These are phyloP conservation scores for Aspergillus sp. DNA, from an alignment of 2,329 filamentous ascomycete genomes.

Conservation along the genomic window DNA sequence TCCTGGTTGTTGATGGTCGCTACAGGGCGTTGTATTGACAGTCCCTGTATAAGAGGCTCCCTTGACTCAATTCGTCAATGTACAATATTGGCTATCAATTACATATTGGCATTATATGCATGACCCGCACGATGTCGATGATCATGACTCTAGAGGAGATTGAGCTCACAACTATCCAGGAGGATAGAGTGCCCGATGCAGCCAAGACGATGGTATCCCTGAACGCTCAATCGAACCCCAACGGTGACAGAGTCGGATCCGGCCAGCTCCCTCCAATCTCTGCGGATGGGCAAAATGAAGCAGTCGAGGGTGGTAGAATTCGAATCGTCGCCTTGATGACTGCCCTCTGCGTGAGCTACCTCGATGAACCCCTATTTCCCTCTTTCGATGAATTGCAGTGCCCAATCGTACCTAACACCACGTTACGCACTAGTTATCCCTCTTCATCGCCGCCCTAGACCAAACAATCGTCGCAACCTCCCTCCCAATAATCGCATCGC, in stretches of 20 bases:
- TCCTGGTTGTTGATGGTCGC: not conserved
- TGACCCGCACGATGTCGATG: not conserved
- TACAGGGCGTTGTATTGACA: not conserved
- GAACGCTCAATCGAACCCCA: not conserved
- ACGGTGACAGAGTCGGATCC: not conserved
- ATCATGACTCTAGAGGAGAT: not conserved
- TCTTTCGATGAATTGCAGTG: no score
- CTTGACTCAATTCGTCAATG: not conserved
- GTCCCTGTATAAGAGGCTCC: not conserved
- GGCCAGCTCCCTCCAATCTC: not conserved
- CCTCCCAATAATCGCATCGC: slow-evolving; percentile 58
- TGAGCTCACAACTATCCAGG: not conserved
- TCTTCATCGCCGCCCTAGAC: slow-evolving; percentile 26
- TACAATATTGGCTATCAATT: not conserved
- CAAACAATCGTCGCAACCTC: slow-evolving; percentile 61
- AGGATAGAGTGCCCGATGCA: no score
- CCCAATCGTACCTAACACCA: not conserved
- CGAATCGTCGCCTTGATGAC: not conserved
- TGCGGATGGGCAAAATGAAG: not conserved
- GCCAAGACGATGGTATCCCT: not conserved
- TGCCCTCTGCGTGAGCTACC: not conserved
- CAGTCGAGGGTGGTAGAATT: not conserved
- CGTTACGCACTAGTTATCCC: slow-evolving; percentile 9
- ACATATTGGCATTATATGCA: not conserved
- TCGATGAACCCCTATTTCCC: not conserved